Percentiles rank a stretch among this genome's conserved stretches.
phyloP scores from a whole-genome alignment of 2,329 filamentous ascomycete species.

The Didymella exigua region DNA sequence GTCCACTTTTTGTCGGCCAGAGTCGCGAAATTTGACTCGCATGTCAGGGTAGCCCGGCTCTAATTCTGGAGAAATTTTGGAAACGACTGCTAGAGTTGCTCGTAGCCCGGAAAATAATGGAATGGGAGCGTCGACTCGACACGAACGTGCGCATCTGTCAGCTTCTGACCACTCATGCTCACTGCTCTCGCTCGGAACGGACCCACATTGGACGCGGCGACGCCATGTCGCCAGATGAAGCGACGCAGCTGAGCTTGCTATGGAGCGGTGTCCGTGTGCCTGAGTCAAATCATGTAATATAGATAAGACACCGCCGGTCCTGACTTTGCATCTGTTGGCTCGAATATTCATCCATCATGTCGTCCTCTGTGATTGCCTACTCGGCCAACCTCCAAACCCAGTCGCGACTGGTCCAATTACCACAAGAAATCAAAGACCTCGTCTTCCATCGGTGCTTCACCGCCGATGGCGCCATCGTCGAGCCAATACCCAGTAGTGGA shows the following conservation, averaged over 20 bases:
- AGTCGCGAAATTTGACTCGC: slow-evolving; percentile 6
- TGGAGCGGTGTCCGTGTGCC: slow-evolving; percentile 6
- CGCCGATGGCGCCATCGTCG: slow-evolving; percentile 31
- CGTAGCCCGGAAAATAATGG: slow-evolving; percentile 8
- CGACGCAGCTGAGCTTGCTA: slow-evolving; percentile 4
- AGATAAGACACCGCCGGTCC: slow-evolving; percentile 1
- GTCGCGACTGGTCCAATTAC: slow-evolving; percentile 41
- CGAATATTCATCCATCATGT: slow-evolving; percentile 1
- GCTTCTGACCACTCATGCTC: slow-evolving; percentile 5
- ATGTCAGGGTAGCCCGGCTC: slow-evolving; percentile 4
- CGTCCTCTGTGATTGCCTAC: slow-evolving; percentile 17
- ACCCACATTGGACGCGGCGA: slow-evolving; percentile 5
- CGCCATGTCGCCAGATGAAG: slow-evolving; percentile 10
- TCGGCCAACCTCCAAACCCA: slow-evolving; percentile 36
- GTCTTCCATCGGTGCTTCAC: slow-evolving; percentile 41
- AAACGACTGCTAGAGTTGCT: slow-evolving; percentile 6
- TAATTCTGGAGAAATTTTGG: slow-evolving; percentile 4
- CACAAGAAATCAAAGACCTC: slow-evolving; percentile 44
- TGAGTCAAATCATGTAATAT: slow-evolving; percentile 8
- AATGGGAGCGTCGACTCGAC: background rate
- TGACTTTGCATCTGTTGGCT: background rate
- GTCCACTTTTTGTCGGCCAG: slow-evolving; percentile 15
- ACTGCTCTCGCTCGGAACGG: background rate
- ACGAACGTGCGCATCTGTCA: background rate
- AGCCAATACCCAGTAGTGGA: slow-evolving; percentile 21